Conservation (phyloP, 2,329 filamentous ascomycete species). For the Acrodontium crateriforme region DNA sequence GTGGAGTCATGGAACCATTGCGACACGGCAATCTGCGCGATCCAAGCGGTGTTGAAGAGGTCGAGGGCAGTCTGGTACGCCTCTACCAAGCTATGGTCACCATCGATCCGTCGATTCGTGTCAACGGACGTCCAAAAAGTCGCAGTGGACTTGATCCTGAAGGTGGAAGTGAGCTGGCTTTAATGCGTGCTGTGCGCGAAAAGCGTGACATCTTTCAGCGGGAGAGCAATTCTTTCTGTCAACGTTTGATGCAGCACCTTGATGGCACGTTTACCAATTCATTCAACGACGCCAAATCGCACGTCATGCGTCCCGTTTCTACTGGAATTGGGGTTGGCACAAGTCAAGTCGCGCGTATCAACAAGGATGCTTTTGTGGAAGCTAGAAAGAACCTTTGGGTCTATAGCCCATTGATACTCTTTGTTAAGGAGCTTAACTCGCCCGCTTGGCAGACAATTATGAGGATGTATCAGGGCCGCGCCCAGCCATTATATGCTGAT, state of each 20-base stretch:
- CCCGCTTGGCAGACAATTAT: constrained; percentile 70
- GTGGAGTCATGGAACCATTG: constrained; percentile 59
- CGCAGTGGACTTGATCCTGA: constrained; percentile 43
- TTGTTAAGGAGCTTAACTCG: constrained; percentile 70
- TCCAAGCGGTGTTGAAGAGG: constrained; percentile 55
- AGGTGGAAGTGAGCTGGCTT: constrained; percentile 54
- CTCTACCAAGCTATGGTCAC: constrained; percentile 88
- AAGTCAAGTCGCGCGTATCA: constrained; percentile 38
- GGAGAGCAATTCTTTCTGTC: constrained; percentile 64
- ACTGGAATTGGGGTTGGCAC: constrained; percentile 22
- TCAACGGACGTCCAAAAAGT: constrained; percentile 35
- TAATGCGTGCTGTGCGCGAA: constrained; percentile 88
- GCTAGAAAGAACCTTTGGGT: constrained; percentile 69
- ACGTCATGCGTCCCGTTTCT: constrained; percentile 14
- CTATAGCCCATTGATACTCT: constrained; percentile 77
- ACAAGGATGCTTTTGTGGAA: constrained; percentile 53
- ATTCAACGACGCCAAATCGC: constrained; percentile 40
- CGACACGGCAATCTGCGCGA: constrained; percentile 60
- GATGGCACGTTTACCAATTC: constrained; percentile 65
- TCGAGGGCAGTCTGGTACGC: constrained; percentile 63
- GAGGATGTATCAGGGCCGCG: constrained; percentile 65
- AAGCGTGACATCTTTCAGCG: constrained; percentile 81
- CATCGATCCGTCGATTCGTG: constrained; percentile 69
- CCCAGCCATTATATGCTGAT: constrained; percentile 61
- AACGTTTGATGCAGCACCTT: constrained; percentile 70